Evolutionary conservation across 306 rosid species (phyloP), one percentile per base, ranked within the genome.

Genomic region (Begonia masoniana): DNA sequence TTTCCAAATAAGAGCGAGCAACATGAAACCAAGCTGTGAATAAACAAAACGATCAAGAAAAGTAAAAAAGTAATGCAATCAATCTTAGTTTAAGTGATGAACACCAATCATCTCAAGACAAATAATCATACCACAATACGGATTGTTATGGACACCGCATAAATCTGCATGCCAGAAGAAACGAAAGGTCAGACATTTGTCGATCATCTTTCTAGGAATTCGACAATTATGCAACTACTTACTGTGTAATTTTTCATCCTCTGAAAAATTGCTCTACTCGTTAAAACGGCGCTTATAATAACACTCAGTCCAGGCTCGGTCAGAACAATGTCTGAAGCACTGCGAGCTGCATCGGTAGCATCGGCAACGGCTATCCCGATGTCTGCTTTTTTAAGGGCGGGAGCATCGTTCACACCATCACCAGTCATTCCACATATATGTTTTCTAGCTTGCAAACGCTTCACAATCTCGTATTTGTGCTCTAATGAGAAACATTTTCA

Each of bases 381-480:
- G 71, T 91, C 97, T n/a, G 97, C 97, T 55, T 91, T 91, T 67
- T 91, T 91, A 11, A 91, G 97, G 41, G 97, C 97, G 61, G 97
- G 97, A 54, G 97, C 97, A 75, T 91, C 97, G 61, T 91, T 91
- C 52, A 91, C 97, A 58, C 97, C 97, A 45, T 85, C 97, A 35
- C 97, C 97, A 19, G 97, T 91, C 97, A 91, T 91, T 57, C 97
- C 97, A 52, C 97, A 91, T 12, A 91, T 91, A 74, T 91, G 97
- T 56, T 91, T 91, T 81, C 84, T 91, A 10, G 96, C 95, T 81
- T 91, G 97, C 79, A 91, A 76, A 48, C 97, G 97, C 69, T 91
- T 91, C 57, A 91, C 97, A 50, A 91, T 91, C 91, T 85, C 97
- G 10, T 91, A 91, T 67, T 91, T 91, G 81, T 91, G 97, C 71